Evolutionary conservation across 768 basidiomycete genomes (phyloP).

Genomic region (Scleroderma bovista): DNA sequence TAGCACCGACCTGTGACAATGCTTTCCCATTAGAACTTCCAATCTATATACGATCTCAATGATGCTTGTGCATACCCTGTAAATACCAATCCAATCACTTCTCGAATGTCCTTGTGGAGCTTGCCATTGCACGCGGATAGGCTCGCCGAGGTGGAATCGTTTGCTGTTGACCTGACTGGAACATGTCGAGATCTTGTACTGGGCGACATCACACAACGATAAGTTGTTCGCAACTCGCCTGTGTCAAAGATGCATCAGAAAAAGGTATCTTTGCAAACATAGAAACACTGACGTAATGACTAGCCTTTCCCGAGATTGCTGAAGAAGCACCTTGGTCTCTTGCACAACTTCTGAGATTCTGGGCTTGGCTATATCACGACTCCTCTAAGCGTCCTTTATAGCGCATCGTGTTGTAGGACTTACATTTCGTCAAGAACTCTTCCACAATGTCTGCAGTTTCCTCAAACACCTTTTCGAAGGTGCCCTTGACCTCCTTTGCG

Average conservation of each 20-base stretch:
- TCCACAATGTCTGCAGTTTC: conserved; percentile 91
- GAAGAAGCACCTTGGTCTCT: conserved; percentile 86
- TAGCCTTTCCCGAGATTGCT: conserved; percentile 85
- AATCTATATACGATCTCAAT: not conserved
- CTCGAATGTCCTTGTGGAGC: conserved; percentile 83
- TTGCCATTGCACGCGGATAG: conserved; percentile 81
- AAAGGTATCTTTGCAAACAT: not conserved
- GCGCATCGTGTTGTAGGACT: conserved; percentile 19
- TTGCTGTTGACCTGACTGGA: conserved; percentile 45
- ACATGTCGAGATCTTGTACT: conserved; percentile 67
- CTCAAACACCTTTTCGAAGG: conserved; percentile 92
- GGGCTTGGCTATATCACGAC: conserved; percentile 61
- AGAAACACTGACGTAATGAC: conserved; percentile 74
- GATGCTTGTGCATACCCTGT: conserved; percentile 46
- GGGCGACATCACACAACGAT: conserved; percentile 69
- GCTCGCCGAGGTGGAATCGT: conserved; percentile 87
- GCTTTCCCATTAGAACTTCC: not conserved
- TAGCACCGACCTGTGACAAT: conserved; percentile 68
- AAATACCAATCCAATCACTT: conserved; percentile 95
- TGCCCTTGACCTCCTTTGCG: conserved; percentile 90
- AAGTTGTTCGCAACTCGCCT: conserved; percentile 82
- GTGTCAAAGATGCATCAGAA: not conserved
- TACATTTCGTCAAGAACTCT: conserved; percentile 89
- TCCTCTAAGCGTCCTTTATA: not conserved
- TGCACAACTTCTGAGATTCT: conserved; percentile 84